phyloP scores from a whole-genome alignment of 2,329 filamentous ascomycete genomes.

The Cyphellophora attinorum region DNA sequence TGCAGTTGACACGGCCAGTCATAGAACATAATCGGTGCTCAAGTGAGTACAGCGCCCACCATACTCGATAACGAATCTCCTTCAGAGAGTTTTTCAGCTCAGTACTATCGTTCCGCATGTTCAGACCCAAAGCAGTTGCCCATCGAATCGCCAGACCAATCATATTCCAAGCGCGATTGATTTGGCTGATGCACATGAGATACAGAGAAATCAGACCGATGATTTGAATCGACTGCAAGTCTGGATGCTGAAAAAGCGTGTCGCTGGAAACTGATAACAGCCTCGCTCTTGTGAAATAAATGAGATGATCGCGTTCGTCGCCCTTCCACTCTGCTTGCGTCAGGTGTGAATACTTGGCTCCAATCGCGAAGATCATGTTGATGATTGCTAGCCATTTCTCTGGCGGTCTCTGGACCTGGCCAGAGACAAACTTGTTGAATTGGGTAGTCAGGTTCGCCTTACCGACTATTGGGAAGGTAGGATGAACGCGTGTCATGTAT shows the following conservation, averaged over 20 bases:
- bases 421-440: conserved; percentile 26
- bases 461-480: conserved; percentile 35
- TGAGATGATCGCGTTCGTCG: conserved; percentile 31
- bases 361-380: conserved; percentile 38
- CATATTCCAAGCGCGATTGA: conserved; percentile 35
- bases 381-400: conserved; percentile 35
- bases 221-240: conserved; percentile 37
- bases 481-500: conserved; percentile 32
- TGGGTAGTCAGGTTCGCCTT: conserved; percentile 29
- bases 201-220: conserved; percentile 34
- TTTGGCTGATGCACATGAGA: conserved; percentile 31
- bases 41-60: conserved; percentile 36
- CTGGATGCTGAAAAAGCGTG: conserved; percentile 32
- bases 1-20: conserved; percentile 35
- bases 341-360: conserved; percentile 32
- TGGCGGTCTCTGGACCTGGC: conserved; percentile 21
- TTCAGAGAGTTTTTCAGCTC: conserved; percentile 29
- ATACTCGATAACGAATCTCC: conserved; percentile 35
- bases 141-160: conserved; percentile 32
- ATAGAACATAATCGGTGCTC: conserved; percentile 36
- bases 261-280: conserved; percentile 33
- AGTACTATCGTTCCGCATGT: conserved; percentile 32
- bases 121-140: conserved; percentile 33
- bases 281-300: conserved; percentile 34
- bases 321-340: conserved; percentile 32